Evolutionary conservation across 306 rosid genomes (phyloP), one percentile per base, ranked within the genome.

Genomic region (Bauhinia variegata): DNA sequence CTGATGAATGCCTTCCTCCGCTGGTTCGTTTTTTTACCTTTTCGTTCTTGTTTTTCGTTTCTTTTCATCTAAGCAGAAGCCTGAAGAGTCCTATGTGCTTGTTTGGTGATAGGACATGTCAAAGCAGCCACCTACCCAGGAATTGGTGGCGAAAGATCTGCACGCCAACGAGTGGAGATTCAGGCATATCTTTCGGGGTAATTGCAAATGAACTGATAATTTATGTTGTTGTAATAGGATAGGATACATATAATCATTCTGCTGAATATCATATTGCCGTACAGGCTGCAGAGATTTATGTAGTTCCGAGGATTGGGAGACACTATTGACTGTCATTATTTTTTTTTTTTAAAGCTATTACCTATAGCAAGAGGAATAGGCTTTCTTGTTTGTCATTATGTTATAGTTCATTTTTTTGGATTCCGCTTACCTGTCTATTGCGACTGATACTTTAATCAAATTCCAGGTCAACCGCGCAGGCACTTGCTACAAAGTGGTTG

Each of bases 401-500:
- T 6, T 6, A 18, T 23, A 44, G 16, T 8, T 52, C 4, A 2
- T 15, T 59, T 34, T 9, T 28, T 5, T 37, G 1, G 9, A 14
- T 67, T 44, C 11, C 13, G 6, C 34, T 3, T 58, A 58, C 43
- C 17, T 71, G 12, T 39, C 59, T 42, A 5, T 30, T 30, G 36
- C 59, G 37, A 5, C 19, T n/a, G n/a, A n/a, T n/a, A n/a, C n/a
- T n/a, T n/a, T 50, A 31, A 65, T 53, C 48, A 11, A 50, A 67
- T 84, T 70, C 23, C 86, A 93, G 98, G 99, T 80, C 97, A 93
- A 73, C 99, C 99, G 0, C 87, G 97, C 10, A 88, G 99, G 65
- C 99, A 93, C 72, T 73, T 93, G 75, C 85, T 93, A 41, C 99
- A 93, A 73, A 93, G 99, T 54, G 99, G 99, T 13, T 93, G 99